Base-by-base conservation (phyloP, 2,329 filamentous ascomycete genomes). In the Zalaria obscura region DNA sequence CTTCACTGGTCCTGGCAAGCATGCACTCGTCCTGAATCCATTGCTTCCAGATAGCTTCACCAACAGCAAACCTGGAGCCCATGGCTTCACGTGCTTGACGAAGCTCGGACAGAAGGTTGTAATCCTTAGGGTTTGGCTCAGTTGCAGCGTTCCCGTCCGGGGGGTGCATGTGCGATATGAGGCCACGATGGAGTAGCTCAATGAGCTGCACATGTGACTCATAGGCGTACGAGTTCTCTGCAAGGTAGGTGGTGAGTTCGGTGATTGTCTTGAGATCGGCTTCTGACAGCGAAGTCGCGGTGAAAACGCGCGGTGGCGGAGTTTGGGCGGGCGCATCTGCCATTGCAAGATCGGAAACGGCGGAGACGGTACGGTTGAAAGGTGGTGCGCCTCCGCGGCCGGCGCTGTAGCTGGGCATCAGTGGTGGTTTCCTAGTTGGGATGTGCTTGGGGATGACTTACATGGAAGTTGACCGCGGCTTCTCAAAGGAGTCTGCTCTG, bases 41-140 rank as follows among this genome's bases (percentile, higher is more conserved):
- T 51, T 82, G 80, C 50, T 82, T 62, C 83, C 83, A 91, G 57
- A 73, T 73, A 44, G 82, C 76, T 65, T 91, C 83, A 52, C 82
- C 82, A 50, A 86, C 69, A 36, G 81, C 79, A 50, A 78, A 80
- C 18, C 75, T 68, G 40, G 70, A 69, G 49, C 75, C 70, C 69
- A 80, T 76, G 41, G 69, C 67, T 50, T 73, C 69, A 44, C 75
- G 68, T 3, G 67, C 67, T 48, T 68, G 63, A 29, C 64, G 65
- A 27, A 72, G 53, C 27, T 68, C 63, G 7, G 57, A 51, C 1
- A 70, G 54, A 3, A 70, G 51, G 27, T 64, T 64, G 49, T 67
- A 70, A 8, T 58, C 53, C 29, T 53, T 58, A 5, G 67, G 58
- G 37, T 65, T 50, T 27, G 47, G 39, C 25, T 46, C 45, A 4